Evolutionary conservation across 2,329 filamentous ascomycete genomes (phyloP).

Genomic region (Trichoderma polysporum): DNA sequence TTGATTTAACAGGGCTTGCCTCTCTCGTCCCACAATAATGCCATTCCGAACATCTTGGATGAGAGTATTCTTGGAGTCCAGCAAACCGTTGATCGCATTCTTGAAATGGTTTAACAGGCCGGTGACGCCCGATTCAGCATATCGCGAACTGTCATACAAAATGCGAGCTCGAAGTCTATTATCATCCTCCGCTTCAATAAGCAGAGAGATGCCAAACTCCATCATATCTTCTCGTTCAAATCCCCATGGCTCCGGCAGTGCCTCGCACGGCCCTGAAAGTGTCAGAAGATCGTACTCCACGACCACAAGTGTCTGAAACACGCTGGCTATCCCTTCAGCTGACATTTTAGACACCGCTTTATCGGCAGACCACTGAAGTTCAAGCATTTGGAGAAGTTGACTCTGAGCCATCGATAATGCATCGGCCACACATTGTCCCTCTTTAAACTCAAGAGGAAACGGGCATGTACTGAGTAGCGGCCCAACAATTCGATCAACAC

Average conservation of each 20-base stretch:
- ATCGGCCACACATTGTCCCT: neutral
- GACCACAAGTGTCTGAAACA: neutral
- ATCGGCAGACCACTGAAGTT: neutral
- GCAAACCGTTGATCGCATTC: neutral
- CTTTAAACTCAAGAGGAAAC: neutral
- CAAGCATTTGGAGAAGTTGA: neutral
- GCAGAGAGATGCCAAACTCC: neutral
- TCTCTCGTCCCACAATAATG: neutral
- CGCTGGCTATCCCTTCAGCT: neutral
- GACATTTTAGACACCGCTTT: neutral
- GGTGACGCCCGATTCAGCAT: neutral
- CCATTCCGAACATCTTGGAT: neutral
- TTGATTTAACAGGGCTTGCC: neutral
- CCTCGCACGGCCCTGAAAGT: neutral
- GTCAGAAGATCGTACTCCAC: neutral
- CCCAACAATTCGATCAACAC: neutral
- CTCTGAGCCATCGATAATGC: neutral
- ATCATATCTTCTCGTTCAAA: slow-evolving; percentile 1
- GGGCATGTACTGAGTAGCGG: neutral
- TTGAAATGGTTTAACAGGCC: neutral
- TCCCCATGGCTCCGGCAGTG: neutral
- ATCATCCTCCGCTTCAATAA: neutral
- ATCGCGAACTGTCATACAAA: neutral
- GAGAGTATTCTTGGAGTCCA: neutral
- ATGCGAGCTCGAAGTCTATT: neutral